These are phyloP conservation scores for Esteya vermicola DNA, from an alignment of 2,329 filamentous ascomycete species.

Conservation along the genomic window DNA sequence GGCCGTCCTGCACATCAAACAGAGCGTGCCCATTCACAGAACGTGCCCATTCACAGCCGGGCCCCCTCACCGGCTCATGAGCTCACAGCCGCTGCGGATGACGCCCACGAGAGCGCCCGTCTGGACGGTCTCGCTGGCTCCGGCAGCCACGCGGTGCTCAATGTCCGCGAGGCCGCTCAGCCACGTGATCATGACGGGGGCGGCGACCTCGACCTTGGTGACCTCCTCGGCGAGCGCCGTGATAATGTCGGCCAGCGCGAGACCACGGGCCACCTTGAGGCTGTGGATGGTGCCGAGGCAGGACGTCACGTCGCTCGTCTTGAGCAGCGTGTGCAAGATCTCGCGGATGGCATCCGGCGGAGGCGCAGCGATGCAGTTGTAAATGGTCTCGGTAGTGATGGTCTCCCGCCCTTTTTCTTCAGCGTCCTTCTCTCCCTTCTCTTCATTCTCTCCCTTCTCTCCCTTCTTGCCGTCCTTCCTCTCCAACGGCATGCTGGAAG, in stretches of 20 bases:
- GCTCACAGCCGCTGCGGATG: slow-evolving; percentile 70
- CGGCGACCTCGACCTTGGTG: slow-evolving; percentile 65
- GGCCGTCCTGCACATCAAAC: too few relatives aligned
- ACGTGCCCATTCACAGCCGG: too few relatives aligned
- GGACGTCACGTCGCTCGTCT: slow-evolving; percentile 74
- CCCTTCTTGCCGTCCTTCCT: slow-evolving; percentile 41
- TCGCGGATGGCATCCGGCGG: slow-evolving; percentile 77
- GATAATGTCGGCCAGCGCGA: slow-evolving; percentile 88
- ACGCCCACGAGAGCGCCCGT: slow-evolving; percentile 88
- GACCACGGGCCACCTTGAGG: slow-evolving; percentile 69
- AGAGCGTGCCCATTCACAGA: too few relatives aligned
- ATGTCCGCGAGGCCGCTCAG: slow-evolving; percentile 82
- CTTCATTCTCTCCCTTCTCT: slow-evolving; percentile 30
- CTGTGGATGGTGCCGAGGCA: slow-evolving; percentile 81
- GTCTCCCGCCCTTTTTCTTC: slow-evolving; percentile 53
- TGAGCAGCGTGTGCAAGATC: slow-evolving; percentile 72
- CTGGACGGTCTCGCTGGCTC: slow-evolving; percentile 76
- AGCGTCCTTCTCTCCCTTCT: slow-evolving; percentile 35
- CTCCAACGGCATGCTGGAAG: slow-evolving; percentile 65
- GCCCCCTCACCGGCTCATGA: slow-evolving; percentile 26
- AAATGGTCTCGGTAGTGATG: slow-evolving; percentile 86
- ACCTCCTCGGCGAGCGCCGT: slow-evolving; percentile 76
- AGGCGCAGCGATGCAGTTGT: slow-evolving; percentile 92
- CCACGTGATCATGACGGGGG: slow-evolving; percentile 83
- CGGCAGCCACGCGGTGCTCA: slow-evolving; percentile 79